Evolutionary conservation across 2,329 filamentous ascomycete species (phyloP), one percentile per base, ranked within the genome.

Genomic region (Fusarium denticulatum): DNA sequence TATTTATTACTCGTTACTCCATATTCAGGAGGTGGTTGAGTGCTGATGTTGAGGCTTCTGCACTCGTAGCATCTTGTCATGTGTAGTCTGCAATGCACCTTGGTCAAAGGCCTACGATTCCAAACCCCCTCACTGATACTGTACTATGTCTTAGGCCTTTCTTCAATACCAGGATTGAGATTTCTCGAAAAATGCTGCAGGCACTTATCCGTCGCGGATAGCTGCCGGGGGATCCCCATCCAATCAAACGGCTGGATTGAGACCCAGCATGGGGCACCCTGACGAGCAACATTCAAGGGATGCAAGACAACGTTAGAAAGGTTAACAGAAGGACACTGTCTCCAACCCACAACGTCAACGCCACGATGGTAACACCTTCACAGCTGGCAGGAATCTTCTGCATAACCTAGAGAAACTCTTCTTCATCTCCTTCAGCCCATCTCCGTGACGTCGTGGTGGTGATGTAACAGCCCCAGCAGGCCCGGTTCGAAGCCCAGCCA

Each of bases 131-230:
- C 63, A 40, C 45, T 43, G 36, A 42, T 34, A 18, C 47, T 46
- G 26, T n/a, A 10, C 13, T n/a, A 26, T 32, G 47, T 40, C 52
- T 67, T 46, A 58, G 60, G 49, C 47, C 36, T 60, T 53, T 36
- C 36, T 42, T 67, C 22, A 36, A 39, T 22, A 46, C 46, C 55
- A 67, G 37, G 40, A 64, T 58, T n/a, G 26, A 42, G 39, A 34
- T 43, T 45, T 24, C 42, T 58, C 18, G 39, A 34, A 50, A 32
- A 26, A 57, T 36, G 52, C 65, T 69, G 64, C 53, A 72, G 64
- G 68, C 56, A 72, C 64, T 68, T 65, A 55, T 67, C 62, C 67
- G 64, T 53, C 56, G 47, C 70, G 73, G 60, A 67, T 60, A 67
- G 60, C 42, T 60, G 43, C 63, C 50, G 58, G 58, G 32, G 36